Evolutionary conservation across 768 basidiomycete species (phyloP).

Genomic region (Cantharellus cinnabarinus): DNA sequence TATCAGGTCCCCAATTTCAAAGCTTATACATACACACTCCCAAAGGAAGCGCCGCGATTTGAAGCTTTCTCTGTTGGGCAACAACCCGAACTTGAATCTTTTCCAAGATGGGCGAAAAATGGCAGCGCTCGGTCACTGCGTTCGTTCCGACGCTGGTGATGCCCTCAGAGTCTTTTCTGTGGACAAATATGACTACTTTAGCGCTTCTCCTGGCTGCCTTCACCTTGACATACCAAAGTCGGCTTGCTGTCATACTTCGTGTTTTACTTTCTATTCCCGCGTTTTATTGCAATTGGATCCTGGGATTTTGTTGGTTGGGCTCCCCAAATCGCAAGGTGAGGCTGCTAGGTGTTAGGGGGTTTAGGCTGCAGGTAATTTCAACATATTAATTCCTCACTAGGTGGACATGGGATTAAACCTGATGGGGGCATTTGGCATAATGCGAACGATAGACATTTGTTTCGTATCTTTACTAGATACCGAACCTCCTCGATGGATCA

Average conservation of each 20-base stretch:
- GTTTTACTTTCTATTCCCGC: conserved; percentile 4
- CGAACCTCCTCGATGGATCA: conserved; percentile 1
- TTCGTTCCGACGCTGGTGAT: background rate
- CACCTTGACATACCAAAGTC: background rate
- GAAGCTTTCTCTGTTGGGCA: too few relatives aligned
- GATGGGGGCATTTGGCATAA: background rate
- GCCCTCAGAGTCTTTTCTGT: background rate
- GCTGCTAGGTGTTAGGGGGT: conserved; percentile 1
- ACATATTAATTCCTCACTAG: conserved; percentile 1
- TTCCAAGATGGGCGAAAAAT: background rate
- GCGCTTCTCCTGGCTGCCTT: background rate
- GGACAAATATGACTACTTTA: background rate
- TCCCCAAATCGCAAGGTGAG: background rate
- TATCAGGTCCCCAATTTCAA: background rate
- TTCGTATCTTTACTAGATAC: background rate
- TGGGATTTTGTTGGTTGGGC: conserved; percentile 1
- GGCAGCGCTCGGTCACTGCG: background rate
- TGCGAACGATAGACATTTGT: background rate
- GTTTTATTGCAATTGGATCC: background rate
- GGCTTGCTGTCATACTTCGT: background rate
- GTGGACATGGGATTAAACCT: background rate
- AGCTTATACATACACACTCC: background rate
- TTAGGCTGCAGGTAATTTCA: background rate
- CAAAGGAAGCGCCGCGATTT: background rate
- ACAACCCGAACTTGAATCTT: too few relatives aligned